Evolutionary conservation across 495 filamentous ascomycete genomes (phyloP).

Genomic region (Penicillium maclennaniae): DNA sequence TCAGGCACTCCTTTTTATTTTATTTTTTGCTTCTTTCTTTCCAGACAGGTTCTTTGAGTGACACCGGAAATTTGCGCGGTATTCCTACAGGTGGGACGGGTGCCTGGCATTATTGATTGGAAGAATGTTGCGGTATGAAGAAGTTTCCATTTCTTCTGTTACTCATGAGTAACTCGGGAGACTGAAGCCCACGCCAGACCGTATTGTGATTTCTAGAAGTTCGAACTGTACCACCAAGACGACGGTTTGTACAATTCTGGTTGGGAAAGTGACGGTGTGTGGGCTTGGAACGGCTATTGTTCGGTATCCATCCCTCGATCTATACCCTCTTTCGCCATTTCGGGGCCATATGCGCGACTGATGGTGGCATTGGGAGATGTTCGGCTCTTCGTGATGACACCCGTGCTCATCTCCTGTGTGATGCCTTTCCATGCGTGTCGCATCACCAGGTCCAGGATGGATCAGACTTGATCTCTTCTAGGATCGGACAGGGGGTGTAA

Average conservation of each 20-base stretch:
- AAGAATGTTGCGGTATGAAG: neutral
- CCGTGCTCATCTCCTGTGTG: constrained; percentile 4
- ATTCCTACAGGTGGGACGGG: constrained; percentile 1
- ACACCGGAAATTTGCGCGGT: constrained; percentile 3
- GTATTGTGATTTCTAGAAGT: constrained; percentile 26
- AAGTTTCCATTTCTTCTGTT: constrained; percentile 24
- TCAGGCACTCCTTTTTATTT: neutral
- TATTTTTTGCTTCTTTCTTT: neutral
- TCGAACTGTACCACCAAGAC: constrained; percentile 8
- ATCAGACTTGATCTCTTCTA: neutral
- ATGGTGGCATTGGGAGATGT: constrained; percentile 6
- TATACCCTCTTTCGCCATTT: neutral
- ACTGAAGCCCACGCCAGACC: constrained; percentile 9
- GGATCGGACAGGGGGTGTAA: neutral
- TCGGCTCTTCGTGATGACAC: constrained; percentile 7
- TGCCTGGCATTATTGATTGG: neutral
- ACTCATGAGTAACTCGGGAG: constrained; percentile 13
- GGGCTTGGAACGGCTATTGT: neutral
- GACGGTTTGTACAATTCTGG: constrained; percentile 3
- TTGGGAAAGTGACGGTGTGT: constrained; percentile 6
- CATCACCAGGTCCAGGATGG: constrained; percentile 8
- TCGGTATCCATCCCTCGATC: neutral
- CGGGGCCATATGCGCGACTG: neutral
- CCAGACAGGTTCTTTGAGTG: neutral
- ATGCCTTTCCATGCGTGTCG: constrained; percentile 7